Percentiles rank a stretch among this genome's conserved stretches.
Conservation (phyloP, 2,329 filamentous ascomycete genomes). For the Bisporella sp. region DNA sequence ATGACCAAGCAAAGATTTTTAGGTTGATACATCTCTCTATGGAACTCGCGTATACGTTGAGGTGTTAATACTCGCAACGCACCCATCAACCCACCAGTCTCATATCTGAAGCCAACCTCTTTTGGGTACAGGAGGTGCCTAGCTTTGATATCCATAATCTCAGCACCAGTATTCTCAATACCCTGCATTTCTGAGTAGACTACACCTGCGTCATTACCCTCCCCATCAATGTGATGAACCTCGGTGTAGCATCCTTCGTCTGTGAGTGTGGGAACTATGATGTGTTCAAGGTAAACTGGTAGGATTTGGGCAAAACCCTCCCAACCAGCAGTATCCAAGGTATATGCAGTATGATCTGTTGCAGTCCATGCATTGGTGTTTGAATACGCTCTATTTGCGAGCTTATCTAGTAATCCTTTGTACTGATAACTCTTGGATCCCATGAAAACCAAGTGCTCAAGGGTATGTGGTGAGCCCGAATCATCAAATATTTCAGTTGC, state of each 20-base stretch:
- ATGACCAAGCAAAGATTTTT: conserved; percentile 89
- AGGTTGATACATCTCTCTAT: conserved; percentile 95
- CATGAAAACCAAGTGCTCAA: conserved; percentile 82
- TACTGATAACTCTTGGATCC: conserved; percentile 90
- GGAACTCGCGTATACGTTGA: conserved; percentile 88
- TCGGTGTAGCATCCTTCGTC: conserved; percentile 92
- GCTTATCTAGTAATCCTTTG: conserved; percentile 90
- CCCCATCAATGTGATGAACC: conserved; percentile 90
- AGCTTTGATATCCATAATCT: conserved; percentile 82
- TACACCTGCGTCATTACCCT: conserved; percentile 90
- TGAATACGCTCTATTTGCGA: conserved; percentile 89
- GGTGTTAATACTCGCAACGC: conserved; percentile 78
- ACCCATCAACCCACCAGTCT: conserved; percentile 97
- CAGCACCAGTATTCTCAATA: conserved; percentile 74
- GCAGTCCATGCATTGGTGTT: conserved; percentile 96
- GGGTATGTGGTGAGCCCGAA: conserved; percentile 81
- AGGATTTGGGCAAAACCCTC: conserved; percentile 92
- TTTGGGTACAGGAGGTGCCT: conserved; percentile 80
- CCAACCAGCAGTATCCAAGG: conserved; percentile 91
- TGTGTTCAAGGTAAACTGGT: conserved; percentile 90
- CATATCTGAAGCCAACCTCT: conserved; percentile 87
- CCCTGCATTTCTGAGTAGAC: conserved; percentile 99
- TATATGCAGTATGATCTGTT: conserved; percentile 94
- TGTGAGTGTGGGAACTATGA: conserved; percentile 84
- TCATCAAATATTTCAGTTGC: conserved; percentile 98